phyloP scores from a whole-genome alignment of 2,329 filamentous ascomycete genomes.

The Verticillium zaregamsianum region DNA sequence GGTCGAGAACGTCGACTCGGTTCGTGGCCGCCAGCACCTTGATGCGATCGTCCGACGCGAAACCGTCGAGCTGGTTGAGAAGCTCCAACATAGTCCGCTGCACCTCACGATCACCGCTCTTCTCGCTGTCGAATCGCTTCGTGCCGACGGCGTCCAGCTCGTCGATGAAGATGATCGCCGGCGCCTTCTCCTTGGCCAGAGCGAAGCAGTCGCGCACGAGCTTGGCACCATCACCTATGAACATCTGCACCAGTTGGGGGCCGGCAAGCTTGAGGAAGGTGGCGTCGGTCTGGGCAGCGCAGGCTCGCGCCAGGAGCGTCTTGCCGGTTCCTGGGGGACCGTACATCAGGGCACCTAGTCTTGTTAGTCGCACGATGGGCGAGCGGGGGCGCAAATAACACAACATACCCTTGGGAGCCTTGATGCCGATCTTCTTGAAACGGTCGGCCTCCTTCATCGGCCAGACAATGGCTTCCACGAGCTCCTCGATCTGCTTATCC shows the following conservation, averaged over 20 bases:
- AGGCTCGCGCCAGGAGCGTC: conserved; percentile 88
- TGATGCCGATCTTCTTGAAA: conserved; percentile 99
- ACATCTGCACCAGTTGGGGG: conserved; percentile 98
- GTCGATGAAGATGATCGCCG: conserved; percentile 99
- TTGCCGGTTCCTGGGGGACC: conserved; percentile 88
- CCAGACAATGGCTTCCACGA: conserved; percentile 98
- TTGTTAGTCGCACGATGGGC: neutral
- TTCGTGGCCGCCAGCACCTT: conserved; percentile 95
- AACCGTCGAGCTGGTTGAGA: conserved; percentile 96
- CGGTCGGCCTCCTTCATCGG: conserved; percentile 99
- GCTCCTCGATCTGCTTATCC: conserved; percentile 98
- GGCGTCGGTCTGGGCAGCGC: conserved; percentile 94
- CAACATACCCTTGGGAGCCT: conserved; percentile 87
- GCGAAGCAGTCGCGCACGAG: conserved; percentile 97
- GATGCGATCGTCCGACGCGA: conserved; percentile 93
- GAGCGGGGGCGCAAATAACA: neutral
- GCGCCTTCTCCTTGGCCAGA: conserved; percentile 96
- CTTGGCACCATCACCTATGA: conserved; percentile 97
- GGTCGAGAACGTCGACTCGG: conserved; percentile 89
- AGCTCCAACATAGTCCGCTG: conserved; percentile 98
- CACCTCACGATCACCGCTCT: conserved; percentile 95
- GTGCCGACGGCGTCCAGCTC: conserved; percentile 97
- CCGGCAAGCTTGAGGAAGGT: conserved; percentile 98
- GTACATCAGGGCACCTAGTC: conserved; percentile 91
- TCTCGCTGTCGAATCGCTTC: conserved; percentile 98